Evolutionary conservation across 208 protist genomes (phyloP), one percentile per base, ranked within the genome.

Genomic region (Acanthamoeba lenticulata): DNA sequence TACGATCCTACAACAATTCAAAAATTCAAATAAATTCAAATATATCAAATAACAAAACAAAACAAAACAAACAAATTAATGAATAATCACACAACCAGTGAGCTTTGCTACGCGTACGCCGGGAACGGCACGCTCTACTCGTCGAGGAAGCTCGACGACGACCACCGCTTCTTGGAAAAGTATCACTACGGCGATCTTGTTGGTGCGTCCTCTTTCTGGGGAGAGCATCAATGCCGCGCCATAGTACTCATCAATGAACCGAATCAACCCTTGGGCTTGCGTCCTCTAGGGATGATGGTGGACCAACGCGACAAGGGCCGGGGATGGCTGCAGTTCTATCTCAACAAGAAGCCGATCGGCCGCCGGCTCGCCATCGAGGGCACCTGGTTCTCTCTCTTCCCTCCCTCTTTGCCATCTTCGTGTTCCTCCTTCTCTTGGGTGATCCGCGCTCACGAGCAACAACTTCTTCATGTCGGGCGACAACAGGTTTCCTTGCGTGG

Each of bases 401-500:
- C n/a, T n/a, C n/a, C n/a, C n/a, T n/a, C n/a, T n/a, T n/a, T n/a
- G n/a, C n/a, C n/a, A n/a, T n/a, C n/a, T n/a, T n/a, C n/a, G n/a
- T n/a, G n/a, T n/a, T n/a, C n/a, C n/a, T n/a, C n/a, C n/a, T n/a
- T n/a, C n/a, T n/a, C n/a, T n/a, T n/a, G n/a, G n/a, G n/a, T n/a
- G n/a, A n/a, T n/a, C n/a, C n/a, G n/a, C n/a, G n/a, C n/a, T n/a
- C n/a, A n/a, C n/a, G n/a, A n/a, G n/a, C n/a, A n/a, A n/a, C n/a
- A n/a, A n/a, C n/a, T n/a, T n/a, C n/a, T n/a, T n/a, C n/a, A n/a
- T n/a, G n/a, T n/a, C n/a, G n/a, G n/a, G n/a, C n/a, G n/a, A n/a
- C n/a, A n/a, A n/a, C 67, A 77, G 67, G 67, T 77, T 77, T 44
- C 67, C 67, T 2, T 77, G 67, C 19, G 67, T 77, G 32, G 67